These are phyloP conservation scores for Daldinia grandis DNA, from an alignment of 495 filamentous ascomycete genomes.

Conservation along the genomic window DNA sequence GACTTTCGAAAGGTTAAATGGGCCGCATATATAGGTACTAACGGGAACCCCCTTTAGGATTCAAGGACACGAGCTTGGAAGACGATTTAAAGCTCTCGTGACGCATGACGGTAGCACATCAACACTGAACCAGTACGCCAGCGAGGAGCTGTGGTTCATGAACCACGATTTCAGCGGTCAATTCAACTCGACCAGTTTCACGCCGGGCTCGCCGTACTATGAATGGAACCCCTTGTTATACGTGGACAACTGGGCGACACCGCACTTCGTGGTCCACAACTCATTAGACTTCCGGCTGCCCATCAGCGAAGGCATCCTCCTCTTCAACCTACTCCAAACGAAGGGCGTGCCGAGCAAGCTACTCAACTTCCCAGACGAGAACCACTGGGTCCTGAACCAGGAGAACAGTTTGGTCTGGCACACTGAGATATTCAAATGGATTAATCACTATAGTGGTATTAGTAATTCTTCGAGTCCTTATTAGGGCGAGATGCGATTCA, in stretches of 20 bases:
- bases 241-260: constrained; percentile 70
- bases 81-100: constrained; percentile 77
- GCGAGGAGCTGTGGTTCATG: constrained; percentile 76
- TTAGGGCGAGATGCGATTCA: constrained; percentile 23
- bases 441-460: constrained; percentile 71
- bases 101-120: constrained; percentile 79
- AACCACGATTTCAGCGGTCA: constrained; percentile 46
- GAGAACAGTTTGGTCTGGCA: constrained; percentile 82
- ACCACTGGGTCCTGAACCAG: constrained; percentile 75
- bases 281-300: constrained; percentile 77
- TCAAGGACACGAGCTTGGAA: constrained; percentile 62
- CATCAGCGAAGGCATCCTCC: constrained; percentile 72
- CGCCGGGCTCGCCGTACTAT: constrained; percentile 67
- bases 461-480: constrained; percentile 44
- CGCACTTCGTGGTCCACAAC: constrained; percentile 77
- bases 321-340: constrained; percentile 77
- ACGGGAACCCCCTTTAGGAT: constrained; percentile 54
- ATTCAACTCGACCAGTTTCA: constrained; percentile 67
- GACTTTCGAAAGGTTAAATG: constrained; percentile 23
- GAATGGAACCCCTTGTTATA: constrained; percentile 74
- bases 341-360: constrained; percentile 68
- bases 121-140: constrained; percentile 67
- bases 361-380: constrained; percentile 66
- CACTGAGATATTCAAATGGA: constrained; percentile 75
- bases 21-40: constrained; percentile 11